Percentiles rank a stretch among this genome's conserved stretches.
phyloP scores from a whole-genome alignment of 2,329 filamentous ascomycete species.

The Trichoderma citrinoviride region DNA sequence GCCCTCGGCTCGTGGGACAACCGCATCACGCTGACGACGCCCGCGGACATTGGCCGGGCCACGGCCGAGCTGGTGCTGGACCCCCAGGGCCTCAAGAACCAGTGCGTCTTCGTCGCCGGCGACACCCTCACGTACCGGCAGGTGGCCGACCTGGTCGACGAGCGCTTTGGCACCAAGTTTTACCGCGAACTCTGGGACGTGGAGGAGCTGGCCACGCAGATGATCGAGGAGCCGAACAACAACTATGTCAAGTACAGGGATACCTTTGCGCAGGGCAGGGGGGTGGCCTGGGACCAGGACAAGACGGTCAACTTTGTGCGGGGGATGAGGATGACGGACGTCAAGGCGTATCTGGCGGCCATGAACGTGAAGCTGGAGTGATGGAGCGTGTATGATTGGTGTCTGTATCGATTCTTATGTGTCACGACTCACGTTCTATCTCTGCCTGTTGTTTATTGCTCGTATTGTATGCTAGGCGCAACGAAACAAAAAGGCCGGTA shows the following conservation, averaged over 20 bases:
- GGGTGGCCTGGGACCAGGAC: constrained; percentile 57
- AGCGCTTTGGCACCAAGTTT: constrained; percentile 40
- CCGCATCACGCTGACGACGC: constrained; percentile 59
- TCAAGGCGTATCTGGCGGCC: constrained; percentile 40
- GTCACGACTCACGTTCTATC: not conserved
- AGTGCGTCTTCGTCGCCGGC: constrained; percentile 59
- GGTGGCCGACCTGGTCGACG: constrained; percentile 53
- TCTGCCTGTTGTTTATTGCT: not conserved
- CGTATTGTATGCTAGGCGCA: too few species aligned
- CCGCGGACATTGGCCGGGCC: constrained; percentile 61
- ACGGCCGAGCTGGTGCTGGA: constrained; percentile 55
- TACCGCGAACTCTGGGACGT: constrained; percentile 50
- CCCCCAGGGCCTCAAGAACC: constrained; percentile 34
- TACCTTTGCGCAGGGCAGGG: constrained; percentile 58
- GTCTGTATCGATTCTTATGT: not conserved
- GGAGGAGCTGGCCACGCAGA: constrained; percentile 43
- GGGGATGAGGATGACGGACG: constrained; percentile 44
- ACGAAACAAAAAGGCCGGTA: too few species aligned
- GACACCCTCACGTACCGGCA: constrained; percentile 59
- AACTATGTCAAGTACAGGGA: constrained; percentile 58
- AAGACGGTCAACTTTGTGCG: constrained; percentile 52
- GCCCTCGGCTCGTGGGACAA: constrained; percentile 63
- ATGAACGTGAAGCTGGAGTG: constrained; percentile 22
- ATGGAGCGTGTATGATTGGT: not conserved
- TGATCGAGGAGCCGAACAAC: constrained; percentile 45